Conservation (phyloP, 129 eudicot species). For the Oenanthe sinensis region DNA sequence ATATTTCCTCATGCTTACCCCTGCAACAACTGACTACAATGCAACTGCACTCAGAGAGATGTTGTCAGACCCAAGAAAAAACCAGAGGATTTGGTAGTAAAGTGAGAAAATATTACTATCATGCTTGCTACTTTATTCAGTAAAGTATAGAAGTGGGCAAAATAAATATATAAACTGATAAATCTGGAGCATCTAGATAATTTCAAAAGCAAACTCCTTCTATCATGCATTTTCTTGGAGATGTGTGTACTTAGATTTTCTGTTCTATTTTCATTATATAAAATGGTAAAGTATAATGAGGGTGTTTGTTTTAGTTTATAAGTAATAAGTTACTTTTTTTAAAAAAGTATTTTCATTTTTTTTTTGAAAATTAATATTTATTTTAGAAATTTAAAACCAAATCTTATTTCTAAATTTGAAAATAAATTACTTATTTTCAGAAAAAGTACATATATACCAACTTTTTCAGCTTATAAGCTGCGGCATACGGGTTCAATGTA, state of each 20-base stretch:
- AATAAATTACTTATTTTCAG: no score
- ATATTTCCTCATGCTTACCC: conserved; percentile 12
- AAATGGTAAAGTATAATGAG: conserved; percentile 9
- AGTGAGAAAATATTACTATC: conserved; percentile 32
- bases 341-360: no score
- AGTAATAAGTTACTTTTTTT: no score
- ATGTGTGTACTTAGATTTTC: conserved; percentile 16
- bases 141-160: conserved; percentile 13
- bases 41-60: conserved; percentile 25
- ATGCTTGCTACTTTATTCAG: conserved; percentile 40
- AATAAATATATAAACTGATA: conserved; percentile 18
- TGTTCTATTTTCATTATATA: not conserved
- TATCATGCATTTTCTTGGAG: conserved; percentile 26
- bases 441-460: no score
- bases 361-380: no score
- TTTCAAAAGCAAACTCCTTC: conserved; percentile 21
- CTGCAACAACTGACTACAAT: conserved; percentile 15
- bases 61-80: conserved; percentile 34
- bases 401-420: no score
- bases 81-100: conserved; percentile 22
- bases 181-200: conserved; percentile 13
- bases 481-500: no score
- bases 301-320: no score
- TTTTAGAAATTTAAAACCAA: no score
- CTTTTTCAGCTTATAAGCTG: no score